Conservation (phyloP, 2,329 filamentous ascomycete genomes). For the Catunica adiposa region DNA sequence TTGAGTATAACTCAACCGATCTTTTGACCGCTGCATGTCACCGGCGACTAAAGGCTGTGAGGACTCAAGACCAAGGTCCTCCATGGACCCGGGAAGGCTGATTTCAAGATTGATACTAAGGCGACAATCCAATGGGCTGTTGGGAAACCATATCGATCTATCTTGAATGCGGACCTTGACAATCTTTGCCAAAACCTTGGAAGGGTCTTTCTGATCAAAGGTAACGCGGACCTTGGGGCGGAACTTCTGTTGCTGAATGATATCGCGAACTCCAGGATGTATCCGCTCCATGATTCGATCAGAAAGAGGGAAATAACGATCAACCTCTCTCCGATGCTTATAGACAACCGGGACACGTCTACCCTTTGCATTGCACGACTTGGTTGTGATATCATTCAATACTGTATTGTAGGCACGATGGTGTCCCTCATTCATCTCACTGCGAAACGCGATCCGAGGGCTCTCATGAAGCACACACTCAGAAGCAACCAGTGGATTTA, state of each 20-base stretch:
- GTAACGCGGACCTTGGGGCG: constrained; percentile 55
- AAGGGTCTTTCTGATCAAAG: constrained; percentile 45
- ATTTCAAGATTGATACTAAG: constrained; percentile 93
- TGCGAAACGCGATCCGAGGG: constrained; percentile 54
- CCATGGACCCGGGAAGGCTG: constrained; percentile 55
- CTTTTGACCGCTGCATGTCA: constrained; percentile 48
- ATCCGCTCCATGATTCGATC: constrained; percentile 31
- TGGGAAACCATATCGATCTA: constrained; percentile 70
- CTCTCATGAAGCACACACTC: constrained; percentile 52
- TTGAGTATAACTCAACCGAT: constrained; percentile 81
- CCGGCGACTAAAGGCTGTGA: constrained; percentile 19
- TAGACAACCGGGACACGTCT: constrained; percentile 54
- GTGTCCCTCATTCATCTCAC: constrained; percentile 79
- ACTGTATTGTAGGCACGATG: constrained; percentile 73
- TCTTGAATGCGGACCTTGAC: constrained; percentile 82
- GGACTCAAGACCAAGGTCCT: constrained; percentile 32
- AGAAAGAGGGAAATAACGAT: constrained; percentile 68
- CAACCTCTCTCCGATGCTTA: constrained; percentile 64
- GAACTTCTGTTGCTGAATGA: constrained; percentile 20
- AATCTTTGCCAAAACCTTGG: constrained; percentile 60
- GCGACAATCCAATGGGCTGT: constrained; percentile 68
- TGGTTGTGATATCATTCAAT: constrained; percentile 50
- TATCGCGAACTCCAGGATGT: neutral
- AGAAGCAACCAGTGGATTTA: constrained; percentile 49
- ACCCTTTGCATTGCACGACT: constrained; percentile 13